Percentiles rank a stretch among this genome's conserved stretches.
phyloP scores from a whole-genome alignment of 2,329 filamentous ascomycete genomes.

The Diaporthe vexans region DNA sequence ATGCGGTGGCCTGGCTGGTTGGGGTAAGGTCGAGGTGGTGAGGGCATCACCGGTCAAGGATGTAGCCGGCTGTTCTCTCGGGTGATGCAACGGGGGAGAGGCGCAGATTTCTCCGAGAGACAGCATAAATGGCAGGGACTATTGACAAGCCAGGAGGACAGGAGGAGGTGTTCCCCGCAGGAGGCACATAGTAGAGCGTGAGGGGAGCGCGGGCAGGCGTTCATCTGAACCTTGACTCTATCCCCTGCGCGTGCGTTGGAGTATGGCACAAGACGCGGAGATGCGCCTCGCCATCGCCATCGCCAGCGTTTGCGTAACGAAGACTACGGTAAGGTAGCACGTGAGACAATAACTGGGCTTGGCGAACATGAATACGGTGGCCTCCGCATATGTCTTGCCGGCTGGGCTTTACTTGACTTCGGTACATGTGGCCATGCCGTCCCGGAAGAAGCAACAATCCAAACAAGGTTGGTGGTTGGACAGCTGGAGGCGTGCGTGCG shows the following conservation, averaged over 20 bases:
- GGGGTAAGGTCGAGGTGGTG: conserved; percentile 11
- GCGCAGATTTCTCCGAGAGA: not conserved
- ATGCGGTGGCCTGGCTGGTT: not conserved
- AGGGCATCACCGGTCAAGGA: conserved; percentile 24
- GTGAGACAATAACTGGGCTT: conserved; percentile 20
- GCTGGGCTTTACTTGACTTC: not conserved
- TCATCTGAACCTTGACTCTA: conserved; percentile 12
- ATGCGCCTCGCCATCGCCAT: not conserved
- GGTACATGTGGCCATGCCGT: not conserved
- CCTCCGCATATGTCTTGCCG: not conserved
- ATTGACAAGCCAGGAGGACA: conserved; percentile 5
- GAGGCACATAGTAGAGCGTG: not conserved
- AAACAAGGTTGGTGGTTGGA: not conserved
- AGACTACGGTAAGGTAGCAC: conserved; percentile 5
- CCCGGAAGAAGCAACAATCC: not conserved
- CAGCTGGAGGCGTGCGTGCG: not conserved
- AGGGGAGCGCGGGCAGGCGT: not conserved
- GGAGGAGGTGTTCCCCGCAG: conserved; percentile 23
- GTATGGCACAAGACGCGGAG: not conserved
- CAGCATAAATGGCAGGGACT: not conserved
- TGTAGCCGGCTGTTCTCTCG: conserved; percentile 14
- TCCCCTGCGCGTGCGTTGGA: conserved; percentile 8
- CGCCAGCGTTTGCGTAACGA: conserved; percentile 7
- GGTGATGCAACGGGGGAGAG: not conserved
- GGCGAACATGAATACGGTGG: not conserved